These are phyloP conservation scores for Penicillium polonicum DNA, from an alignment of 2,329 filamentous ascomycete species.

Conservation along the genomic window DNA sequence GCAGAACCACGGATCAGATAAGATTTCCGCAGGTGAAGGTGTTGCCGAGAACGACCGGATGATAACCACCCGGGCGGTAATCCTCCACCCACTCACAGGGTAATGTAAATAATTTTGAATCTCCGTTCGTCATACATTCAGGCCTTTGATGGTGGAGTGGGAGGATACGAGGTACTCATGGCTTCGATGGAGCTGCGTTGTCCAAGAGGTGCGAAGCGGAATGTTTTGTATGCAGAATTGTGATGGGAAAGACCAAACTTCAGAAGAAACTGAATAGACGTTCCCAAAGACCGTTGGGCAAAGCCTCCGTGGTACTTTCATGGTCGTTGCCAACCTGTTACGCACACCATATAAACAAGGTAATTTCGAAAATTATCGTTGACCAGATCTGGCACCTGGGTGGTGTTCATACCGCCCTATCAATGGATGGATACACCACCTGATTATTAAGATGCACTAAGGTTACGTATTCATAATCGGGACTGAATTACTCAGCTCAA, in stretches of 20 bases:
- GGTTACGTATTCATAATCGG: too few species aligned
- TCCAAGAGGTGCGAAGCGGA: neutral
- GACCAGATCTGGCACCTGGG: too few species aligned
- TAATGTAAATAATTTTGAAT: conserved; percentile 20
- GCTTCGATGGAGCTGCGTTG: conserved; percentile 5
- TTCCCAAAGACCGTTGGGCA: neutral
- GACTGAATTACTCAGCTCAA: too few species aligned
- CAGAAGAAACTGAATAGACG: neutral
- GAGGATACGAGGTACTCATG: conserved; percentile 16
- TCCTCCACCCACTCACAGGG: conserved; percentile 26
- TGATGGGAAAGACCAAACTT: conserved; percentile 1
- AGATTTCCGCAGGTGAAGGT: conserved; percentile 29
- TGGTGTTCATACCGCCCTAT: too few species aligned
- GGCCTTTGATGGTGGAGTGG: conserved; percentile 13
- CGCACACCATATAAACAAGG: too few species aligned
- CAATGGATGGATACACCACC: too few species aligned
- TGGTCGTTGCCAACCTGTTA: too few species aligned
- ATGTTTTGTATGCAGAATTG: neutral
- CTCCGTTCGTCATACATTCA: conserved; percentile 9
- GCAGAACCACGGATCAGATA: conserved; percentile 33
- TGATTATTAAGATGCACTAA: too few species aligned
- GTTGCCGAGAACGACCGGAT: conserved; percentile 46
- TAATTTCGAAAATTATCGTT: too few species aligned
- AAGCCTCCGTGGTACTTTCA: neutral
- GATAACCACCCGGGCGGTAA: conserved; percentile 45